Percentiles rank a stretch among this genome's conserved stretches.
phyloP scores from a whole-genome alignment of 2,329 filamentous ascomycete species.

The Ophiostoma ulmi region DNA sequence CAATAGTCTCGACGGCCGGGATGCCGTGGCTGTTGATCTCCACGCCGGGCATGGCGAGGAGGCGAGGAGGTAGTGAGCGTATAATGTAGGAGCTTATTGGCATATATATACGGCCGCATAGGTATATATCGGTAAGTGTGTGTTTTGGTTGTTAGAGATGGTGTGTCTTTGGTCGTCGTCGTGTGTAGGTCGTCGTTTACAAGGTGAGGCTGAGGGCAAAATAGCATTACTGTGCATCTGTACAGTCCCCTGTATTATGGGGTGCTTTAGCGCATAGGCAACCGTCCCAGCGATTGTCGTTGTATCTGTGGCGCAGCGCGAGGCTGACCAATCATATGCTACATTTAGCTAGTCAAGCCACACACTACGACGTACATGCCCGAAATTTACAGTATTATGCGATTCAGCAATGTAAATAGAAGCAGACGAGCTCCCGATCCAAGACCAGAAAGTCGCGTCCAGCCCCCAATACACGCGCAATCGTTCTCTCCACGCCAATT shows the following conservation, averaged over 20 bases:
- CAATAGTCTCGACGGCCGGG: conserved; percentile 50
- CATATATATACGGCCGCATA: neutral
- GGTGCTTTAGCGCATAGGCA: conserved; percentile 12
- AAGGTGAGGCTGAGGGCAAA: conserved; percentile 9
- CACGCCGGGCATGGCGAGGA: conserved; percentile 46
- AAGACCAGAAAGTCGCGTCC: conserved; percentile 12
- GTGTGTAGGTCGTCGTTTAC: neutral
- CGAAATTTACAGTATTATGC: neutral
- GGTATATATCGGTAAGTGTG: neutral
- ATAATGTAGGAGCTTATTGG: neutral
- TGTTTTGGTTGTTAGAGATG: neutral
- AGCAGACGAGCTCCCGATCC: neutral
- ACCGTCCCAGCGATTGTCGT: neutral
- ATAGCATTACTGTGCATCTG: neutral
- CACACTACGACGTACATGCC: conserved; percentile 8
- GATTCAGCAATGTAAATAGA: conserved; percentile 5
- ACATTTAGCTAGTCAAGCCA: conserved; percentile 15
- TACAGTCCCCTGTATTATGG: conserved; percentile 5
- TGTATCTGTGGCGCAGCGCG: conserved; percentile 16
- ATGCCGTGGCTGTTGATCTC: conserved; percentile 45
- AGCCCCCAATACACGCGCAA: neutral
- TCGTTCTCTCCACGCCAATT: neutral
- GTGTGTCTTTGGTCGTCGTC: neutral
- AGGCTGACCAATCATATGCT: conserved; percentile 26
- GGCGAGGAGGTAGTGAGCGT: conserved; percentile 14